Percentiles rank a stretch among this genome's conserved stretches.
Evolutionary conservation across 345 rosid species (phyloP).

Genomic region (Ailanthus altissimus): DNA sequence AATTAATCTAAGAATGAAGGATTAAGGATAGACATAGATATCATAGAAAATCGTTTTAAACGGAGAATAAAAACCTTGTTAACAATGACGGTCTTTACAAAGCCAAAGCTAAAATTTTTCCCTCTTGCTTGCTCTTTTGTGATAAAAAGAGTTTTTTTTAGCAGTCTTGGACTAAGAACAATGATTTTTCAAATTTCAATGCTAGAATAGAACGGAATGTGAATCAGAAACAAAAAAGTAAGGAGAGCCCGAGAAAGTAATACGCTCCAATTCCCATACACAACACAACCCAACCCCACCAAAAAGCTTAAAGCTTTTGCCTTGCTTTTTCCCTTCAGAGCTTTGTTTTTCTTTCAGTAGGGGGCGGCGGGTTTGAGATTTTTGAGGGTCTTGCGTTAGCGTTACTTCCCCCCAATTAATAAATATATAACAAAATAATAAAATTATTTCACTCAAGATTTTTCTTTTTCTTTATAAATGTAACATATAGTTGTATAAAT

Average conservation of each 20-base stretch:
- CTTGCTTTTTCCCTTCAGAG: neutral
- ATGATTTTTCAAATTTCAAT: neutral
- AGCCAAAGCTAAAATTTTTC: neutral
- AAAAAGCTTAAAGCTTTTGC: neutral
- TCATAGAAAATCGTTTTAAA: constrained; percentile 19
- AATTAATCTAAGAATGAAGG: too few relatives aligned
- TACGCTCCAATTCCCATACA: neutral
- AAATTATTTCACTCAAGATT: neutral
- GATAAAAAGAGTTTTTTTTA: neutral
- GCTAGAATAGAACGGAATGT: neutral
- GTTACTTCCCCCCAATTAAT: neutral
- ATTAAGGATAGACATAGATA: constrained; percentile 12
- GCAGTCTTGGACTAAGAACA: constrained; percentile 1
- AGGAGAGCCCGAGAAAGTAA: neutral
- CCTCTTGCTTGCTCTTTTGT: neutral
- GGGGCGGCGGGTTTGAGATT: constrained; percentile 15
- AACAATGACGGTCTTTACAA: constrained; percentile 30
- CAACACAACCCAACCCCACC: neutral
- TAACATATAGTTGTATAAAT: too few relatives aligned
- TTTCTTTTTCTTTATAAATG: neutral
- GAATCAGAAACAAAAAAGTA: constrained; percentile 10
- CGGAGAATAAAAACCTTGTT: constrained; percentile 24
- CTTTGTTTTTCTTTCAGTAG: constrained; percentile 13
- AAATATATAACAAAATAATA: neutral
- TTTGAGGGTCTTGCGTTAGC: neutral